Conservation (phyloP, 257 asterid genomes). For the Solanum peruvianum region DNA sequence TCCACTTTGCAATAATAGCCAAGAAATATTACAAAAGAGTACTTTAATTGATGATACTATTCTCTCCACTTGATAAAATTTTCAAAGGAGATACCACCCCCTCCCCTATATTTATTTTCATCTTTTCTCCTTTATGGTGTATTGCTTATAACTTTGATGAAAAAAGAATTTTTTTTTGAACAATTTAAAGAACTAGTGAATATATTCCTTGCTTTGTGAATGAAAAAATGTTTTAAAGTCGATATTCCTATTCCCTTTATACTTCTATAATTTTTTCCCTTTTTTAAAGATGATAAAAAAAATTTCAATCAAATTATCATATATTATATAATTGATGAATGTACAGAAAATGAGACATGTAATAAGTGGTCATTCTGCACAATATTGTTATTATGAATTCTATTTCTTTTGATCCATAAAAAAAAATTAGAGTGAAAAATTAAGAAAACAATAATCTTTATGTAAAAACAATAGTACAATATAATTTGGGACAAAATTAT, state of each 20-base stretch:
- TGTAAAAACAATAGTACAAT: neutral
- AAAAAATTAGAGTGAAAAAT: neutral
- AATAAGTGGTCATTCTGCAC: neutral
- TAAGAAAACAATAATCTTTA: neutral
- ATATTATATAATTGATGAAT: neutral
- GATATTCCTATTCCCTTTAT: neutral
- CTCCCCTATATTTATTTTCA: neutral
- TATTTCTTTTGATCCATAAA: neutral
- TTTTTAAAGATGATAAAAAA: neutral
- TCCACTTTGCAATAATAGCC: neutral
- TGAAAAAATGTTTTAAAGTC: neutral
- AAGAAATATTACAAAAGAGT: neutral
- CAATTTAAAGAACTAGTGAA: constrained; percentile 1
- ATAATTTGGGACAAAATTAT: neutral
- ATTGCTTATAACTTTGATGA: neutral
- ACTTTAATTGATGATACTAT: neutral
- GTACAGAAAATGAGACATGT: neutral
- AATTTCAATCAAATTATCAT: neutral
- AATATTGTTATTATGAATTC: no score
- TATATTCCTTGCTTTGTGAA: neutral
- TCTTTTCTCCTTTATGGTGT: neutral
- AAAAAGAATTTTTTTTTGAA: no score
- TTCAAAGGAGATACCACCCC: neutral
- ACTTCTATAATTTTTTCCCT: neutral
- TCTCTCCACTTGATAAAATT: neutral